Conservation (phyloP, 257 asterid genomes). For the Nicotiana sylvestris region DNA sequence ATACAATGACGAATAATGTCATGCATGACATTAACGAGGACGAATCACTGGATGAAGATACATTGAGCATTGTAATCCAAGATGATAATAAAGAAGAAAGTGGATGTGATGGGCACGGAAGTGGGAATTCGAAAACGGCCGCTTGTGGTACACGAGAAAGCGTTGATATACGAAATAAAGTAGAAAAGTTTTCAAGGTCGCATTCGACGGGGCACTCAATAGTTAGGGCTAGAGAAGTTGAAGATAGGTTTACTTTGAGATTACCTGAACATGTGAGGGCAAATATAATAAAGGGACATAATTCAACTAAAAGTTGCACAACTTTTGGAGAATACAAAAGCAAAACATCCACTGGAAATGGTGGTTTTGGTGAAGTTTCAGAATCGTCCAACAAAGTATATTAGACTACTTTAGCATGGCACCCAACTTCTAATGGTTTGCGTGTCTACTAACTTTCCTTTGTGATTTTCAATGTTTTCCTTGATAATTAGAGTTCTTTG, state of each 20-base stretch:
- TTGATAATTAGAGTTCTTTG: neutral
- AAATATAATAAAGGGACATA: constrained; percentile 47
- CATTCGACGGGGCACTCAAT: constrained; percentile 88
- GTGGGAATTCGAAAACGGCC: neutral
- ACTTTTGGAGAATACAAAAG: constrained; percentile 44
- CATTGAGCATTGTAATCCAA: constrained; percentile 36
- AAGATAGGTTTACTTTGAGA: constrained; percentile 63
- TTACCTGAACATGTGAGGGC: constrained; percentile 63
- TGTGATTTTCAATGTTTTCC: neutral
- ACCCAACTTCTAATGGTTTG: neutral
- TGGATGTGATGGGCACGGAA: neutral
- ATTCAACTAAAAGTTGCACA: constrained; percentile 54
- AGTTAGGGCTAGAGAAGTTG: constrained; percentile 23
- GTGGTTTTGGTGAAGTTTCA: constrained; percentile 34
- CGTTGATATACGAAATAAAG: constrained; percentile 1
- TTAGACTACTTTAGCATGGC: neutral
- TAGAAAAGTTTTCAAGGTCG: constrained; percentile 46
- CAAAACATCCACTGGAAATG: constrained; percentile 12
- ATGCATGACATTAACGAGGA: constrained; percentile 16
- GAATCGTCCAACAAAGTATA: constrained; percentile 13
- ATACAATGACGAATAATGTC: neutral
- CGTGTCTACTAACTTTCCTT: neutral
- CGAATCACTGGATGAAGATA: constrained; percentile 20
- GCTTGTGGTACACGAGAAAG: neutral
- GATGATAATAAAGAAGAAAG: constrained; percentile 22